Conservation (phyloP, 129 eudicot genomes). For the Scalesia atractyloides region DNA sequence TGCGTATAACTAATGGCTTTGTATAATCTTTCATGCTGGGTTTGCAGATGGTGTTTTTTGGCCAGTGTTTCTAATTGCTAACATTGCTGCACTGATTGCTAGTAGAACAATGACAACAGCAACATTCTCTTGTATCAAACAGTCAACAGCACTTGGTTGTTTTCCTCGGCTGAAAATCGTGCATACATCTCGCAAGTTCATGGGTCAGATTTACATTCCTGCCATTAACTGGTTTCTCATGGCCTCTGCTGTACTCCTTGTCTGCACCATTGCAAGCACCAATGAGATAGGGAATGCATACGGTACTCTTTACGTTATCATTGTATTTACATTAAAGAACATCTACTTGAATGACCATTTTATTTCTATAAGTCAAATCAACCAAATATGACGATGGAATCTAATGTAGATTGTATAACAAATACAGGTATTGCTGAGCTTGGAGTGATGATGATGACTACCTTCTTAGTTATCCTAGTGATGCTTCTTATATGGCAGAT, state of each 20-base stretch:
- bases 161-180: conserved; percentile 92
- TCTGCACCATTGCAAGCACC: conserved; percentile 83
- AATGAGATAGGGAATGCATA: conserved; percentile 96
- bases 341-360: conserved; percentile 2
- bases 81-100: conserved; percentile 89
- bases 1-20: conserved; percentile 10
- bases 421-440: conserved; percentile 82
- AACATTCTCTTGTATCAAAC: conserved; percentile 93
- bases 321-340: not conserved
- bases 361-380: not conserved
- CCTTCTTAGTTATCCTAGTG: conserved; percentile 83
- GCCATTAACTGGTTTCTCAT: conserved; percentile 92
- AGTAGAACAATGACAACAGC: conserved; percentile 97
- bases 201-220: conserved; percentile 98
- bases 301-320: conserved; percentile 42
- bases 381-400: not conserved
- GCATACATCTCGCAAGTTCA: conserved; percentile 90
- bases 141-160: conserved; percentile 93
- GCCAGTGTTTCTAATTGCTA: conserved; percentile 89
- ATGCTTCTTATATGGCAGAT: conserved; percentile 99
- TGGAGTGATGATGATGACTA: conserved; percentile 96
- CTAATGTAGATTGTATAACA: conserved; percentile 27
- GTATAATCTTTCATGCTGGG: conserved; percentile 16
- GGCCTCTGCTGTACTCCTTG: conserved; percentile 69
- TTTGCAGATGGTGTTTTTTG: conserved; percentile 84